Base-by-base conservation (phyloP, 129 eudicot genomes). In the Erigeron canadensis region DNA sequence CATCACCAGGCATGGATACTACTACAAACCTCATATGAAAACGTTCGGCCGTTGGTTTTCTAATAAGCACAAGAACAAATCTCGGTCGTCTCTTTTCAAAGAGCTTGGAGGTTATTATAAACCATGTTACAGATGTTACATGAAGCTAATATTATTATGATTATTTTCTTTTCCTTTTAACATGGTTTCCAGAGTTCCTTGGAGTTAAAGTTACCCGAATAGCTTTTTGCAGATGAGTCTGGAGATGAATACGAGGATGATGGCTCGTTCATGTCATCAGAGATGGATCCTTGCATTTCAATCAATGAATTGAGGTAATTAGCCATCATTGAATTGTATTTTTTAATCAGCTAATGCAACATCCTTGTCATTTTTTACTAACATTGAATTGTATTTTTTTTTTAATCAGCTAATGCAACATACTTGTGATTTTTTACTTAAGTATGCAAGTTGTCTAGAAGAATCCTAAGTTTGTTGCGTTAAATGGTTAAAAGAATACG, bases 261-360 rank as follows among this genome's bases (percentile, higher is more conserved):
- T 74, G 77, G 59, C 56, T 78, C 79, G 16, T 75, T 41, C 58
- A 67, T 75, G 74, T 81, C 96, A 12, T 57, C 50, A 57, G 84
- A 83, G 56, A 80, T 51, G 41, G 86, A 79, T 73, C 84, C 86
- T 7, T 75, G 83, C 84, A 83, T 41, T 69, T 12, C 78, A 65
- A 75, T 78, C 61, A 63, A 73, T 66, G 84, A 83, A 71, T 72
- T 92, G 53, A 82, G 95, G 98, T 89, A 64, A 53, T 71, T 65
- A 39, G 51, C 12, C n/a, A n/a, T n/a, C n/a, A n/a, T n/a, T n/a
- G n/a, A n/a, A n/a, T n/a, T n/a, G n/a, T n/a, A n/a, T n/a, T n/a
- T n/a, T n/a, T n/a, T n/a, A n/a, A n/a, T n/a, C n/a, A n/a, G n/a
- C n/a, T n/a, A n/a, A n/a, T n/a, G n/a, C n/a, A n/a, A n/a, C n/a